Evolutionary conservation across 306 rosid genomes (phyloP), one percentile per base, ranked within the genome.

Genomic region (Cucumis sativus): DNA sequence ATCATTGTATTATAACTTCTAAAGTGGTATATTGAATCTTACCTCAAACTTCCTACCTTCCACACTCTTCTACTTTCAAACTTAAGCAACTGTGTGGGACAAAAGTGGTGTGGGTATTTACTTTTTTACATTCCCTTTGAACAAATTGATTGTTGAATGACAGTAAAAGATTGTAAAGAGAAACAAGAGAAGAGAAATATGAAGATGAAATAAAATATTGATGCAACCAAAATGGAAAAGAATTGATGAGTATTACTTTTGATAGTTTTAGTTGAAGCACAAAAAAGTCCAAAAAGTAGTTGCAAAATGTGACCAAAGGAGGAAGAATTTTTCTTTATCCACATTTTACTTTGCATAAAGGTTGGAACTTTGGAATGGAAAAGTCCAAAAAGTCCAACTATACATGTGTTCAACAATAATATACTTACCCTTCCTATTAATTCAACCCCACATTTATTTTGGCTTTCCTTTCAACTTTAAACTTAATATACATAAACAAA

Each of bases 261-360:
- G 5, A 39, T 66, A 9, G 9, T 39, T 18, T 39, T 39, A 66
- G 72, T 66, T 39, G 73, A 18, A 30, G 73, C 14, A n/a, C 51
- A n/a, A 67, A 62, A 63, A 68, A 68, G 74, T 68, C 57, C 55
- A 68, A 43, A 68, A 68, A 21, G 74, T 68, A 21, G 74, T 68
- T 68, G 74, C 56, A 68, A 68, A 68, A 21, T 43, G 73, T n/a
- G 73, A 67, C 73, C 54, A 67, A 40, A 40, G 33, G 57, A 43
- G 6, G 75, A 69, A 23, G 39, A 69, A 43, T 69, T 14, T 52
- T n/a, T 23, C 25, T 67, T 5, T 21, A 25, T 71, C 40, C 43
- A 25, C 60, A 71, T 71, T 49, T 68, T 45, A 13, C 7, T 69
- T 69, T 43, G 75, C 75, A 69, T 69, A 45, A 41, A 45, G 56